Evolutionary conservation across 805 yeast genomes (phyloP).

Genomic region (Nakazawaea wickerhamii): DNA sequence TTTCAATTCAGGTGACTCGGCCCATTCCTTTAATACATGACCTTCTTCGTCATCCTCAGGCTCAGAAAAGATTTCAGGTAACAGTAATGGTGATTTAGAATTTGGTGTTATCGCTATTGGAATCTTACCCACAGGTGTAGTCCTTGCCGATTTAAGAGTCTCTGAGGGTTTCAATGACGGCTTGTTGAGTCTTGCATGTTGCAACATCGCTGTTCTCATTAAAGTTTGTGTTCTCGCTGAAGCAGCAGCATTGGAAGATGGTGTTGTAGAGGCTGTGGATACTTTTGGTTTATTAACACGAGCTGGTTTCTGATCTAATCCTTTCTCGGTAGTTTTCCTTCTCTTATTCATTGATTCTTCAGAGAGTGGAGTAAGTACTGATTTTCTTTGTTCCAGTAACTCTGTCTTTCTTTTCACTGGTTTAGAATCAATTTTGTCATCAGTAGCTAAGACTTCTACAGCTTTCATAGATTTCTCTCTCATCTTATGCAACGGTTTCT

Average conservation of each 20-base stretch:
- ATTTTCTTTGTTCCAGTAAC: neutral
- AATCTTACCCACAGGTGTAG: neutral
- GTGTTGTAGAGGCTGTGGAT: conserved; percentile 14
- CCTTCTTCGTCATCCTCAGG: conserved; percentile 52
- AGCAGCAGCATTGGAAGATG: conserved; percentile 8
- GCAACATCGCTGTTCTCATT: conserved; percentile 29
- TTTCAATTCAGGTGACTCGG: conserved; percentile 50
- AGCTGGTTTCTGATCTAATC: conserved; percentile 21
- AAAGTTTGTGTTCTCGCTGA: conserved; percentile 20
- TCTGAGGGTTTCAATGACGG: neutral
- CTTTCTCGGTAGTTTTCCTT: conserved; percentile 19
- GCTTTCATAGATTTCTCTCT: conserved; percentile 12
- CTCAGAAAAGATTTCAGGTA: conserved; percentile 45
- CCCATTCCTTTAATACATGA: conserved; percentile 53
- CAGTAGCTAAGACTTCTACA: neutral
- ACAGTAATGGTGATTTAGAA: conserved; percentile 7
- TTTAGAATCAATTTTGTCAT: neutral
- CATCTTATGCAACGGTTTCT: conserved; percentile 8
- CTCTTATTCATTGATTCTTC: conserved; percentile 18
- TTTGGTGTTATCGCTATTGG: neutral
- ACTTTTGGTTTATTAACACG: conserved; percentile 21
- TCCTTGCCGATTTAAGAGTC: neutral
- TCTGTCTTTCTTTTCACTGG: neutral
- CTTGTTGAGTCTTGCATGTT: conserved; percentile 24
- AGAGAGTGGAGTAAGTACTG: conserved; percentile 7